Conservation (phyloP, 441 rosid species). For the Metrosideros polymorpha region DNA sequence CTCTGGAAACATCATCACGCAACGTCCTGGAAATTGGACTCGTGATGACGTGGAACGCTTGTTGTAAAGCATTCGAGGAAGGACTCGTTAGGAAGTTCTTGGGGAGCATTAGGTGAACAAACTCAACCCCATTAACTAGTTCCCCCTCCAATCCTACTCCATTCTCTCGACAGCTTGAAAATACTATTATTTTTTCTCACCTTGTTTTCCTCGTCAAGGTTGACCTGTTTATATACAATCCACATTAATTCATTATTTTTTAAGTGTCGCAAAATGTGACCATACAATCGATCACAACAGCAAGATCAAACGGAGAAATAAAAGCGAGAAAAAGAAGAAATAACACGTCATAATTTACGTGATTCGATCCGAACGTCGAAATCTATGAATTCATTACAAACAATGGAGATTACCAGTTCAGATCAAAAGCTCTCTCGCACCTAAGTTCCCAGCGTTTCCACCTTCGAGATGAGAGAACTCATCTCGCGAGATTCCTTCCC, state of each 20-base stretch:
- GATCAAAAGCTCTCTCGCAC: background rate
- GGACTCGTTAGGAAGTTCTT: too few relatives aligned
- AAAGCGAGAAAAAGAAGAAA: background rate
- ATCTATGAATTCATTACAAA: background rate
- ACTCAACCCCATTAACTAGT: slow-evolving; percentile 4
- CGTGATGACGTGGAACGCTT: too few relatives aligned
- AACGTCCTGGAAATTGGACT: background rate
- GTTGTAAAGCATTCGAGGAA: too few relatives aligned
- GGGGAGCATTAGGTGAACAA: slow-evolving; percentile 38
- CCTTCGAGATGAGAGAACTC: background rate
- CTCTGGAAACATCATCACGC: background rate
- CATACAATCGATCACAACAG: background rate
- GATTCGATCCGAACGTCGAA: rapidly evolving
- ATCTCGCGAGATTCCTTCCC: background rate
- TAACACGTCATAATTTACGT: rapidly evolving
- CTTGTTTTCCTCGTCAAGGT: background rate
- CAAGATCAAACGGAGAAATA: background rate
- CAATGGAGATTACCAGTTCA: background rate
- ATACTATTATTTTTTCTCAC: background rate
- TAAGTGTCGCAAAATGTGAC: background rate
- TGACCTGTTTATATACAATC: background rate
- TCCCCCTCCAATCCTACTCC: slow-evolving; percentile 6
- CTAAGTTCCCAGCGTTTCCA: background rate
- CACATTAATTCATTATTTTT: background rate
- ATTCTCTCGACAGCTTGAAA: background rate